phyloP scores from a whole-genome alignment of 805 yeast species.

The Saccharomycopsis sp. region DNA sequence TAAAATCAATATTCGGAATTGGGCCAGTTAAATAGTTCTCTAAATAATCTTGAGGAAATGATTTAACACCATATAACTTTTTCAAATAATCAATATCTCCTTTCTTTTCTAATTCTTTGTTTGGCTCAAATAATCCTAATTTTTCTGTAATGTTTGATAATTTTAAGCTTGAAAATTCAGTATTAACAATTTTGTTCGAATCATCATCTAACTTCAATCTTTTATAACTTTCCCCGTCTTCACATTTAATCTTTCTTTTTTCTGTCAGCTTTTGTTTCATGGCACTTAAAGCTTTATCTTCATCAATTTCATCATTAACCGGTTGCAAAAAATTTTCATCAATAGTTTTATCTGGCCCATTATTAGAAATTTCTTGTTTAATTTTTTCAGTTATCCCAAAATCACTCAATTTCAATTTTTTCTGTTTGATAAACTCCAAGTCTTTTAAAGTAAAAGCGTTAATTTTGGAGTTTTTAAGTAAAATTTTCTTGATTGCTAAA shows the following conservation, averaged over 20 bases:
- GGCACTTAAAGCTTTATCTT: background rate
- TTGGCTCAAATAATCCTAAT: constrained; percentile 57
- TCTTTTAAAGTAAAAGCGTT: constrained; percentile 10
- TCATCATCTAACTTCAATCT: background rate
- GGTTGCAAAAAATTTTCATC: constrained; percentile 20
- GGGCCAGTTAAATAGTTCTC: constrained; percentile 74
- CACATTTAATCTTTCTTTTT: background rate
- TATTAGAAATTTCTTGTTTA: background rate
- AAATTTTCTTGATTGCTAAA: constrained; percentile 22
- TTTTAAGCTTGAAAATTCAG: constrained; percentile 22
- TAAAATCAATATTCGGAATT: constrained; percentile 76
- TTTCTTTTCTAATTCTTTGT: constrained; percentile 42
- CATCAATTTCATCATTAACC: constrained; percentile 26
- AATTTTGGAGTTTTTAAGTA: constrained; percentile 22
- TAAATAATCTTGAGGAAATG: constrained; percentile 77
- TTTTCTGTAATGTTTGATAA: constrained; percentile 49
- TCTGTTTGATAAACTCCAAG: constrained; percentile 2
- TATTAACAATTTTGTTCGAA: background rate
- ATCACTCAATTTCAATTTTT: constrained; percentile 2
- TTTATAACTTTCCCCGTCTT: background rate
- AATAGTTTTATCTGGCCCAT: constrained; percentile 2
- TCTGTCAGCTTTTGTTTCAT: background rate
- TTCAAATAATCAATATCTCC: constrained; percentile 69
- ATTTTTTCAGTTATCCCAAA: constrained; percentile 12
- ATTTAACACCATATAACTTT: constrained; percentile 74